These are phyloP conservation scores for Tephrocybe sp. DNA, from an alignment of 768 basidiomycete species.

Conservation along the genomic window DNA sequence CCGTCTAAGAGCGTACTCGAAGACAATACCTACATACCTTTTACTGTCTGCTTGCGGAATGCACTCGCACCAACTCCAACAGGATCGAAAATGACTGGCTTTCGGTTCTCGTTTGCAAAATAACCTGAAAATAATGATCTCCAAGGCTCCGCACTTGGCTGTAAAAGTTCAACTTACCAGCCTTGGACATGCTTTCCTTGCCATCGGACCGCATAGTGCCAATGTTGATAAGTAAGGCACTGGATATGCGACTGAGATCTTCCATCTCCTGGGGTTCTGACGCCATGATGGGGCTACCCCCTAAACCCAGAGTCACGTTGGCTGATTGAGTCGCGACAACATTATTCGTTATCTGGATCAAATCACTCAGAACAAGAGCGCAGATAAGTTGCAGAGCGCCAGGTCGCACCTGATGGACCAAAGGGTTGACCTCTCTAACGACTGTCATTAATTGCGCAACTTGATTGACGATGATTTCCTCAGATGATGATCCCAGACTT, in stretches of 20 bases:
- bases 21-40: conserved; percentile 35
- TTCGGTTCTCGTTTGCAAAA: conserved; percentile 64
- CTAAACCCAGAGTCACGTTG: conserved; percentile 84
- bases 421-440: conserved; percentile 54
- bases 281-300: conserved; percentile 94
- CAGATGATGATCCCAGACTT: conserved; percentile 3
- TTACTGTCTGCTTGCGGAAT: conserved; percentile 61
- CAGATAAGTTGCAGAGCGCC: not conserved
- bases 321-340: conserved; percentile 90
- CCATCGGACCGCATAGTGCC: conserved; percentile 65
- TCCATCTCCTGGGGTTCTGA: conserved; percentile 79
- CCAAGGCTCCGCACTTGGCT: not conserved
- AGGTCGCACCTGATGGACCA: conserved; percentile 71
- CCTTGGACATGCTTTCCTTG: conserved; percentile 71
- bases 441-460: conserved; percentile 49
- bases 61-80: conserved; percentile 86
- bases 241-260: conserved; percentile 64
- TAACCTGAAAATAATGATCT: conserved; percentile 27
- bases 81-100: conserved; percentile 86
- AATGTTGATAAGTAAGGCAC: conserved; percentile 81
- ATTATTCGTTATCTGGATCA: conserved; percentile 78
- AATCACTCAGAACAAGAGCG: not conserved
- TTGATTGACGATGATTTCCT: conserved; percentile 34
- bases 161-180: conserved; percentile 39
- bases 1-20: not conserved